Base-by-base conservation (phyloP, 208 protist species). In the Naegleria lovaniensis region DNA sequence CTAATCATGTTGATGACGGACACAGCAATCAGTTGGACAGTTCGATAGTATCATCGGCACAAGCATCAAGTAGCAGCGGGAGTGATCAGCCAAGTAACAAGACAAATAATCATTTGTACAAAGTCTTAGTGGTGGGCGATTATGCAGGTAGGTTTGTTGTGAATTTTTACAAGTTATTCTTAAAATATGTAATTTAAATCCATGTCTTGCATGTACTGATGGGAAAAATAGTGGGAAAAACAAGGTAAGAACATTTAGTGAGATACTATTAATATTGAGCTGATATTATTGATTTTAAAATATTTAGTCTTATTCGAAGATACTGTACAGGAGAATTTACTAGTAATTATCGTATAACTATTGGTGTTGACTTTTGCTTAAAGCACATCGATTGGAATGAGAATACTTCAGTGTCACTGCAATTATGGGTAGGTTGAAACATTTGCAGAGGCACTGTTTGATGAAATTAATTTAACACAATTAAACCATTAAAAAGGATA, bases 341-440 rank as follows among this genome's bases (percentile, higher is more conserved):
- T 38, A 38, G 39, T 19, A 90, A 94, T 92, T 93, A 93, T 90
- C 9, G 84, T 36, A 92, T 94, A 22, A 93, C 93, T 4, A 94
- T 93, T 91, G 92, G 92, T 22, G 92, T 93, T 40, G 92, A 93
- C 90, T 93, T 94, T 90, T 92, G 91, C 11, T 36, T 85, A 33
- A 93, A 93, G 90, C 90, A 92, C 87, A 83, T 94, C n/a, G 89
- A 94, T 67, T 94, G 88, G 40, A 89, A 94, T 91, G 40, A 90
- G 15, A 41, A 85, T 41, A 79, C 67, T 52, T 39, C 9, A 41
- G 89, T 87, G 4, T 79, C 58, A 86, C 85, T 85, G 41, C 58
- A 76, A 86, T 67, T 87, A 76, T 79, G 67, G 67, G 43, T 48
- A 48, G 1, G 43, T 48, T 48, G 43, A 9, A n/a, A 48, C 43